Evolutionary conservation across 2,329 filamentous ascomycete genomes (phyloP).

Genomic region (Alternaria postmessia): DNA sequence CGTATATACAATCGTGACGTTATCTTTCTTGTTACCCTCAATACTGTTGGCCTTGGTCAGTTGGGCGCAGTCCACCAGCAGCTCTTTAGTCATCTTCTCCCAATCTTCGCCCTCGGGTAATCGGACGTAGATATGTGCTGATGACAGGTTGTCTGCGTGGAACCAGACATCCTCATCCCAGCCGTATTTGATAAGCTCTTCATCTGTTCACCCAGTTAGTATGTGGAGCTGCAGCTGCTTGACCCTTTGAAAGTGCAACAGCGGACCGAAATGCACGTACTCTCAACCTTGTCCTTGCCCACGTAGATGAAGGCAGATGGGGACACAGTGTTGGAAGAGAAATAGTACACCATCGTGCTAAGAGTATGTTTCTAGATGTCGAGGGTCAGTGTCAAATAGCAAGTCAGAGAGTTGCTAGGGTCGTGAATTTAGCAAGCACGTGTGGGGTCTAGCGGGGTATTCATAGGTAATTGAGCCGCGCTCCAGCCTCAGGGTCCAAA

Average conservation of each 20-base stretch:
- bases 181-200: conserved; percentile 93
- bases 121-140: conserved; percentile 94
- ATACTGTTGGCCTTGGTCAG: conserved; percentile 99
- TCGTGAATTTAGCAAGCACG: conserved; percentile 38
- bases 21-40: conserved; percentile 99
- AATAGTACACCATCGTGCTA: conserved; percentile 87
- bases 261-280: conserved; percentile 61
- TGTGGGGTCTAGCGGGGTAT: conserved; percentile 42
- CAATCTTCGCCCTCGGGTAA: conserved; percentile 80
- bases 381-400: background rate
- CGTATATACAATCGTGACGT: conserved; percentile 95
- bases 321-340: conserved; percentile 82
- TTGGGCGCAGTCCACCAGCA: conserved; percentile 91
- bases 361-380: background rate
- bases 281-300: conserved; percentile 99
- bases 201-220: conserved; percentile 66
- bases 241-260: background rate
- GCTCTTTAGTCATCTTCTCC: conserved; percentile 78
- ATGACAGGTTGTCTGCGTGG: conserved; percentile 96
- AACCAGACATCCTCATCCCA: conserved; percentile 99
- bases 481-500: conserved; percentile 13
- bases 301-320: conserved; percentile 92
- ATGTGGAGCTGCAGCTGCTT: background rate
- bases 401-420: conserved; percentile 9
- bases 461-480: conserved; percentile 13